These are phyloP conservation scores for Eucalyptus globulus DNA, from an alignment of 345 rosid species.

Conservation along the genomic window DNA sequence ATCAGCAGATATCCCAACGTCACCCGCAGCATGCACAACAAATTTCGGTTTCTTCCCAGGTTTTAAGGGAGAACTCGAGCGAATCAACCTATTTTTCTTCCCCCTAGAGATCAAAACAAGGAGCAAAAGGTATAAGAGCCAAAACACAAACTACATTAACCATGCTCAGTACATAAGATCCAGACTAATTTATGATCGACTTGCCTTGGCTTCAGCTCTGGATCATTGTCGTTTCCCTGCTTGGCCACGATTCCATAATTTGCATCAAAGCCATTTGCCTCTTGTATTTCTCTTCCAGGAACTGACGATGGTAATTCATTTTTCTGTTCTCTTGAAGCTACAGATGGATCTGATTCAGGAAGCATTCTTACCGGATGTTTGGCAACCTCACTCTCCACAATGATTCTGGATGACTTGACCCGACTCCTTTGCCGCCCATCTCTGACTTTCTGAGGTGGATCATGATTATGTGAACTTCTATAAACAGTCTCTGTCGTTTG, in stretches of 20 bases:
- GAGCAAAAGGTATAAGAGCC: background rate
- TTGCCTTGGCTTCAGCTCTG: conserved; percentile 61
- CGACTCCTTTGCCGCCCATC: conserved; percentile 26
- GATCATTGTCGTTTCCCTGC: conserved; percentile 29
- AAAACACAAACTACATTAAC: background rate
- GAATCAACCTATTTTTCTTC: conserved; percentile 32
- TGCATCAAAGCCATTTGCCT: conserved; percentile 13
- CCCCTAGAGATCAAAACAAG: conserved; percentile 23
- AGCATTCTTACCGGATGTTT: conserved; percentile 15
- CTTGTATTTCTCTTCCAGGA: conserved; percentile 19
- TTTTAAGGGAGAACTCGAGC: conserved; percentile 27
- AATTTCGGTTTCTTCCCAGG: conserved; percentile 62
- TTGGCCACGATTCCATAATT: conserved; percentile 17
- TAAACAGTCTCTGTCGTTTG: conserved; percentile 59
- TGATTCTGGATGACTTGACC: conserved; percentile 16
- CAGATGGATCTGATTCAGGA: conserved; percentile 28
- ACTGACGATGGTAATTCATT: conserved; percentile 4
- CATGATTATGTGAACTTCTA: conserved; percentile 85
- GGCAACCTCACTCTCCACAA: conserved; percentile 8
- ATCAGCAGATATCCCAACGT: conserved; percentile 80
- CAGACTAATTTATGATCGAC: background rate
- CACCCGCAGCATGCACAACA: conserved; percentile 82
- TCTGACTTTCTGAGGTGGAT: conserved; percentile 56
- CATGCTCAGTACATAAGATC: background rate
- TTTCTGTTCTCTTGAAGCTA: conserved; percentile 28